These are phyloP conservation scores for Barnettozyma wickerhamii DNA, from an alignment of 805 yeast species.

Conservation along the genomic window DNA sequence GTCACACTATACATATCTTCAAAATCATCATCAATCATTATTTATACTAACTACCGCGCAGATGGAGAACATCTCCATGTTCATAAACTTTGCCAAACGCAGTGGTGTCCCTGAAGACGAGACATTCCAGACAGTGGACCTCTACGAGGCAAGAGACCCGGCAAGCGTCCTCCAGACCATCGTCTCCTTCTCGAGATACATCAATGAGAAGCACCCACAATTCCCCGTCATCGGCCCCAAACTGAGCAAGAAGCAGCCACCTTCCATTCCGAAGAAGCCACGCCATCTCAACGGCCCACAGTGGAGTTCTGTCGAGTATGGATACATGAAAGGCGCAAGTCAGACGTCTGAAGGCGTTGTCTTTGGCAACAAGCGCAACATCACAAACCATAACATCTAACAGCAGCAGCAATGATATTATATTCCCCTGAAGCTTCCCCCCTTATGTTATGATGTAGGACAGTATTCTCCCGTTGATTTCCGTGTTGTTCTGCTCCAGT, in stretches of 20 bases:
- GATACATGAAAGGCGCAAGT: conserved; percentile 54
- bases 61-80: conserved; percentile 82
- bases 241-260: conserved; percentile 44
- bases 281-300: conserved; percentile 30
- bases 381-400: conserved; percentile 24
- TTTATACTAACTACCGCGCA: conserved; percentile 28
- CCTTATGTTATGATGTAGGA: conserved; percentile 17
- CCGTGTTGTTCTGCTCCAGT: conserved; percentile 21
- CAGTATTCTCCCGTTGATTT: conserved; percentile 22
- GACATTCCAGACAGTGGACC: conserved; percentile 71
- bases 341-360: conserved; percentile 50
- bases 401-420: neutral
- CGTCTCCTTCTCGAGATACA: conserved; percentile 67
- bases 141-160: conserved; percentile 70
- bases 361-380: conserved; percentile 48
- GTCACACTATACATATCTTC: too few species aligned
- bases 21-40: too few species aligned
- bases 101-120: conserved; percentile 80
- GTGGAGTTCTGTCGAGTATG: conserved; percentile 60
- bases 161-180: conserved; percentile 73
- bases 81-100: conserved; percentile 54
- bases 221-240: conserved; percentile 57
- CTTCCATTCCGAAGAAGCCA: conserved; percentile 54
- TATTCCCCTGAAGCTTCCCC: neutral
- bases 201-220: conserved; percentile 49